These are phyloP conservation scores for Cytospora chrysosperma DNA, from an alignment of 2,329 filamentous ascomycete genomes.

Conservation along the genomic window DNA sequence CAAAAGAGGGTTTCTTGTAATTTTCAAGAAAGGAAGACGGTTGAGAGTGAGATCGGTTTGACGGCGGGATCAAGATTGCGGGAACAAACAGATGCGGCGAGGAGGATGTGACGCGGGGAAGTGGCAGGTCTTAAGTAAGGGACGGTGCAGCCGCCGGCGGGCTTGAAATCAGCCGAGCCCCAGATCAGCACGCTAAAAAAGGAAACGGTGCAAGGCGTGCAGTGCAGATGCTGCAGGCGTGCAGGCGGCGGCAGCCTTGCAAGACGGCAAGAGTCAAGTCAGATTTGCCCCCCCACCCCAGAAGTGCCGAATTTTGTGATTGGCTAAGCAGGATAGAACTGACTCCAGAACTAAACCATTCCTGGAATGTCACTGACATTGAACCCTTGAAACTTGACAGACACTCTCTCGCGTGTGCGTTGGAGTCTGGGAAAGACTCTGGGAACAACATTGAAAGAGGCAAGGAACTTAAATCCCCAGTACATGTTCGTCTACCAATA, in stretches of 20 bases:
- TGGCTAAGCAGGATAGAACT: background rate
- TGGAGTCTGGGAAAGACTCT: too few species aligned
- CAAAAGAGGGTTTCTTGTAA: background rate
- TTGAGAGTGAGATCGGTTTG: constrained; percentile 1
- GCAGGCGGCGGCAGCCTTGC: background rate
- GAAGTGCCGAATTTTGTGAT: constrained; percentile 15
- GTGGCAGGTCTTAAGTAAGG: constrained; percentile 23
- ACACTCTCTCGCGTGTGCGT: too few species aligned
- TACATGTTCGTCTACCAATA: too few species aligned
- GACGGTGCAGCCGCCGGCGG: constrained; percentile 5
- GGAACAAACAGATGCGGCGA: constrained; percentile 15
- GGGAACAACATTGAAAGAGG: too few species aligned
- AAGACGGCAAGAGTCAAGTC: background rate
- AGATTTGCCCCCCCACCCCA: background rate
- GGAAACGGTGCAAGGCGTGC: background rate
- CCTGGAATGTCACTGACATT: background rate
- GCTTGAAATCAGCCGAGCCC: constrained; percentile 20
- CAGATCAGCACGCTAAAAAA: constrained; percentile 17
- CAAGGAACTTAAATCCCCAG: too few species aligned
- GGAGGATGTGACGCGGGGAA: constrained; percentile 22
- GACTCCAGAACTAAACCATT: background rate
- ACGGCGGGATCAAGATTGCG: constrained; percentile 18
- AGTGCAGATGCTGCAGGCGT: background rate
- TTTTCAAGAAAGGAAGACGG: constrained; percentile 10
- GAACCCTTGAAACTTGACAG: too few species aligned